These are phyloP conservation scores for Angomonas ambiguus DNA, from an alignment of 208 protist genomes.

Conservation along the genomic window DNA sequence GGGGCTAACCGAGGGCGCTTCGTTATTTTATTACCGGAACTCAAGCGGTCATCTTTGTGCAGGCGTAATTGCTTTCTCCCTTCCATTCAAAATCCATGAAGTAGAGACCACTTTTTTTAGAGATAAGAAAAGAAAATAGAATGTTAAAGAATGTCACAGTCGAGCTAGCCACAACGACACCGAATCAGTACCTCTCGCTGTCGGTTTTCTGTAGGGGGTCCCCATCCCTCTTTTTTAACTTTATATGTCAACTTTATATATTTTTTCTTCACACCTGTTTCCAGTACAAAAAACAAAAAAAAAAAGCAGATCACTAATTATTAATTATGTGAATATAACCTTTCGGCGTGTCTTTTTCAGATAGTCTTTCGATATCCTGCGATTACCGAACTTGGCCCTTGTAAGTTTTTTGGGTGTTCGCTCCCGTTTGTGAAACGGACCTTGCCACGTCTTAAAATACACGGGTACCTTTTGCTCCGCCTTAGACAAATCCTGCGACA, in stretches of 20 bases:
- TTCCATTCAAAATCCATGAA: not conserved
- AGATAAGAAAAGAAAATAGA: not conserved
- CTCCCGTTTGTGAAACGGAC: conserved; percentile 34
- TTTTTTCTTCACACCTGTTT: no score
- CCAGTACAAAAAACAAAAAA: conserved; percentile 8
- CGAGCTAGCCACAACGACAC: no score
- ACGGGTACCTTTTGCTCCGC: conserved; percentile 64
- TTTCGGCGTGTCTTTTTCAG: conserved; percentile 58
- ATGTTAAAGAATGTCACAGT: no score
- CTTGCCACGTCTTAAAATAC: conserved; percentile 70
- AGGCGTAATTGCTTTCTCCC: not conserved
- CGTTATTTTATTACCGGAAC: not conserved
- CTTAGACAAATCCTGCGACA: conserved; percentile 34
- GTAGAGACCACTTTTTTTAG: not conserved
- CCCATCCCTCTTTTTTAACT: no score
- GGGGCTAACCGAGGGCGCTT: not conserved
- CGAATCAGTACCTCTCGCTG: no score
- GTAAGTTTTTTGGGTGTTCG: conserved; percentile 15
- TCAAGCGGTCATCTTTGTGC: not conserved
- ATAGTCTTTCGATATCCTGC: conserved; percentile 74
- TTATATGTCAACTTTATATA: no score
- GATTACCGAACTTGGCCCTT: conserved; percentile 60
- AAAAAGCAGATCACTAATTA: conserved; percentile 2
- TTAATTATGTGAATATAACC: not conserved
- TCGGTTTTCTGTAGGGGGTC: no score